phyloP scores from a whole-genome alignment of 225 moss, liverwort and hornwort species.

The Polytrichum commune region DNA sequence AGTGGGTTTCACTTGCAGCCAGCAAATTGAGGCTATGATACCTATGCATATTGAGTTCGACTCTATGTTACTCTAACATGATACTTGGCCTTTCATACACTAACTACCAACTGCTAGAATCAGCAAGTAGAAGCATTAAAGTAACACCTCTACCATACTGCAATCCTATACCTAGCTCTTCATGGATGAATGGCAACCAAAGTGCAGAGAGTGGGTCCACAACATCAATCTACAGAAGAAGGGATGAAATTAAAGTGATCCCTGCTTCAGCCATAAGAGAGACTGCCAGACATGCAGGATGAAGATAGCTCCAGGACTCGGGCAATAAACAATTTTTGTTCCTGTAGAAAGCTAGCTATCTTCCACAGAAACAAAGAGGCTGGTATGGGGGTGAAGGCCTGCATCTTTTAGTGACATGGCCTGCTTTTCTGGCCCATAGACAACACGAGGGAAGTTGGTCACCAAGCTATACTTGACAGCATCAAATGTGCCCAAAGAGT shows the following conservation, averaged over 20 bases:
- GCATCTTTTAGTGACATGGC: conserved; percentile 67
- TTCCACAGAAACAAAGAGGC: conserved; percentile 86
- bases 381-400: conserved; percentile 90
- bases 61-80: not conserved
- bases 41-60: conserved; percentile 29
- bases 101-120: conserved; percentile 25
- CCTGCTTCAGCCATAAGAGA: conserved; percentile 31
- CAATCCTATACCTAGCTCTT: too few species aligned
- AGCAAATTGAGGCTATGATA: not conserved
- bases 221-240: conserved; percentile 28
- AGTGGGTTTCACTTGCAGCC: not conserved
- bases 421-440: conserved; percentile 89
- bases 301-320: not conserved
- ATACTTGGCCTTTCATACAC: conserved; percentile 12
- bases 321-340: too few species aligned
- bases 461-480: conserved; percentile 81
- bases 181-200: too few species aligned
- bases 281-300: conserved; percentile 29
- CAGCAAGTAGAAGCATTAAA: conserved; percentile 21
- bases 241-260: conserved; percentile 23
- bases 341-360: conserved; percentile 45
- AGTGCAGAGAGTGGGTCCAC: conserved; percentile 15
- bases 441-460: conserved; percentile 85
- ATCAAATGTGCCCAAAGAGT: conserved; percentile 78
- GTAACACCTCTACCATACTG: too few species aligned